Evolutionary conservation across 2,329 filamentous ascomycete species (phyloP), one percentile per base, ranked within the genome.

Genomic region (Clarireedia monteithiana): DNA sequence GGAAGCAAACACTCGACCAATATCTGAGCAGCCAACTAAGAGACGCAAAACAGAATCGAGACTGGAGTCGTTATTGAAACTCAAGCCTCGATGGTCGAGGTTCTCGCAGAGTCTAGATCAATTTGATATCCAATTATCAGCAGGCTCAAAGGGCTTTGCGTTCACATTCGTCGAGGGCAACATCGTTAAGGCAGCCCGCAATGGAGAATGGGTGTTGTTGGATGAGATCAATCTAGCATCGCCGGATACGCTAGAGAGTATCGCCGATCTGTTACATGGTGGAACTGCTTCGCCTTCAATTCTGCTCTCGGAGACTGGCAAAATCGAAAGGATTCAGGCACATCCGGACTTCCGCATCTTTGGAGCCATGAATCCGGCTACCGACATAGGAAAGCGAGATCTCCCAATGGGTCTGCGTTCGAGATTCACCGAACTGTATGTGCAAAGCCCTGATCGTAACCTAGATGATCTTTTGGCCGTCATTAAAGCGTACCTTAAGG

Each of bases 331-430:
- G 61, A 85, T 99, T 38, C 80, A 85, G 59, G 94, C 91, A 0
- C 92, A 99, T 70, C 86, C 90, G 0, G 85, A 96, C 61, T 99
- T 99, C 70, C 85, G 94, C 40, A 88, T 99, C 14, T 99, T 99
- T 68, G 95, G 89, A 51, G 94, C 95, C 27, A 99, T 99, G 94
- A 99, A 99, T 67, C 94, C 94, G 30, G 94, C 94, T 5, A 99
- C 94, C 3, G 94, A 99, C 74, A 85, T 96, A 55, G 94, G 95
- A 59, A 99, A 99, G 73, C 86, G 92, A 55, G 94, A 99, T 70
- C 75, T 99, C 15, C 91, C 92, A 0, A 84, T 89, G 54, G 91
- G 92, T 1, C 83, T 97, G 45, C 81, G 92, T 55, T 95, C 91
- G 7, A 83, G 91, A 49, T 99, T 99, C 68, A 97, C 94, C 0